A percentile compares a stretch with the other conserved stretches of the same genome.
phyloP scores from a whole-genome alignment of 768 basidiomycete species.

The Podaxis mareebaensis region DNA sequence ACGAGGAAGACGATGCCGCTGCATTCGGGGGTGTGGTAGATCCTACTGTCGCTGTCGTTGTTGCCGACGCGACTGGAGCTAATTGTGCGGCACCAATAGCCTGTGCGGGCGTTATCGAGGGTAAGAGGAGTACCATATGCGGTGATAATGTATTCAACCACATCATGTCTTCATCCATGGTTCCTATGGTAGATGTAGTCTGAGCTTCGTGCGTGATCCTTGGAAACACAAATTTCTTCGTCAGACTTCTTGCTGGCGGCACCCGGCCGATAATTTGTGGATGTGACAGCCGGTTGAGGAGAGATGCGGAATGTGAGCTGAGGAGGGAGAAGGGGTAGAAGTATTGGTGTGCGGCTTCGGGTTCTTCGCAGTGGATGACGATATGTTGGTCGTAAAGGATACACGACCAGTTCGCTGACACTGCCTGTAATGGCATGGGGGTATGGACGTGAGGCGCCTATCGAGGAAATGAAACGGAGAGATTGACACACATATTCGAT shows the following conservation, averaged over 20 bases:
- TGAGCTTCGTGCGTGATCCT: not conserved
- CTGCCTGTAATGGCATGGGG: conserved; percentile 37
- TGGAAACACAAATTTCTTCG: conserved; percentile 57
- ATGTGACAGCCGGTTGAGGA: conserved; percentile 29
- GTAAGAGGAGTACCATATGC: conserved; percentile 12
- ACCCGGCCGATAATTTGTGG: conserved; percentile 44
- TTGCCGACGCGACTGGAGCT: not conserved
- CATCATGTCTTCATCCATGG: conserved; percentile 1
- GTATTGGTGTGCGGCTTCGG: conserved; percentile 62
- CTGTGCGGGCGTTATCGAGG: conserved; percentile 8
- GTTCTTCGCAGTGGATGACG: conserved; percentile 75
- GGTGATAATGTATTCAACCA: conserved; percentile 12
- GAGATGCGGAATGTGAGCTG: conserved; percentile 29
- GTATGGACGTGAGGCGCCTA: not conserved
- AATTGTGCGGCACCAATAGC: conserved; percentile 1
- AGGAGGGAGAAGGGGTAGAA: conserved; percentile 61
- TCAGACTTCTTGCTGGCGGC: conserved; percentile 44
- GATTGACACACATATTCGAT: conserved; percentile 63
- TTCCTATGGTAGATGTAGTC: not conserved
- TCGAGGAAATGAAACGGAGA: not conserved
- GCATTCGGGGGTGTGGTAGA: not conserved
- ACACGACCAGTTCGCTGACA: conserved; percentile 78
- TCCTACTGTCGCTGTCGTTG: not conserved
- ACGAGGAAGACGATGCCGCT: not conserved
- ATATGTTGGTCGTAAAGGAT: conserved; percentile 65